A percentile compares a stretch with the other conserved stretches of the same genome.
These are phyloP conservation scores for Leishmania braziliensis DNA, from an alignment of 208 protist species.

Conservation along the genomic window DNA sequence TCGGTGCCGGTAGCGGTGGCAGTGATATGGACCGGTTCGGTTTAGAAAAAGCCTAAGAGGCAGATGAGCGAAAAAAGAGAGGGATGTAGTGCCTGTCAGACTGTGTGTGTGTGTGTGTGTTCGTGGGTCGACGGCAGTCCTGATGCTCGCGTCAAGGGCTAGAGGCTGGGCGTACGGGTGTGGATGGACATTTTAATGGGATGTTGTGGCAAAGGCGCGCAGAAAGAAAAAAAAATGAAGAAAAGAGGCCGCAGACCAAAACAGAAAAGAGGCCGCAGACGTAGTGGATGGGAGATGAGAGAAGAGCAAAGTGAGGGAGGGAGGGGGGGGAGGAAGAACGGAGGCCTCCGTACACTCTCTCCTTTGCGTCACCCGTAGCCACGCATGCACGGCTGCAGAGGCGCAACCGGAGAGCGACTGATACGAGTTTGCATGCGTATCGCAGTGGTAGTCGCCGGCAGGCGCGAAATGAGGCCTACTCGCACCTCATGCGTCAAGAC, in stretches of 20 bases:
- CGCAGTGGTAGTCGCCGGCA: background rate
- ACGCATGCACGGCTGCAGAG: background rate
- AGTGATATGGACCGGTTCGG: background rate
- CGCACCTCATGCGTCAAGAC: background rate
- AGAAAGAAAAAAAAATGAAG: conserved; percentile 5
- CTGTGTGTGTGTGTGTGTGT: background rate
- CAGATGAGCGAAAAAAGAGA: conserved; percentile 1
- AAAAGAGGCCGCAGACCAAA: too few relatives aligned
- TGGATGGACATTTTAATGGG: background rate
- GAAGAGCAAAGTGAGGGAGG: background rate
- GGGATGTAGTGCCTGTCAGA: background rate
- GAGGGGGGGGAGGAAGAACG: background rate
- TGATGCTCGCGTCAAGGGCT: background rate
- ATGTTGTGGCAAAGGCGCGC: background rate
- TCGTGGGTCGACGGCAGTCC: background rate
- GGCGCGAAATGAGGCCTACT: background rate
- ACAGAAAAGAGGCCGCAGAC: background rate
- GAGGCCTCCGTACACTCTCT: background rate
- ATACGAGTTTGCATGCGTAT: background rate
- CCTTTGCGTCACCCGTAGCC: background rate
- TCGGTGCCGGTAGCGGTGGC: background rate
- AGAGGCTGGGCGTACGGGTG: background rate
- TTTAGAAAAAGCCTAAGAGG: background rate
- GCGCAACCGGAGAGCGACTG: background rate
- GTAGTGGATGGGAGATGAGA: background rate